phyloP scores from a whole-genome alignment of 2,329 filamentous ascomycete species.

The Elsinoe perseae region DNA sequence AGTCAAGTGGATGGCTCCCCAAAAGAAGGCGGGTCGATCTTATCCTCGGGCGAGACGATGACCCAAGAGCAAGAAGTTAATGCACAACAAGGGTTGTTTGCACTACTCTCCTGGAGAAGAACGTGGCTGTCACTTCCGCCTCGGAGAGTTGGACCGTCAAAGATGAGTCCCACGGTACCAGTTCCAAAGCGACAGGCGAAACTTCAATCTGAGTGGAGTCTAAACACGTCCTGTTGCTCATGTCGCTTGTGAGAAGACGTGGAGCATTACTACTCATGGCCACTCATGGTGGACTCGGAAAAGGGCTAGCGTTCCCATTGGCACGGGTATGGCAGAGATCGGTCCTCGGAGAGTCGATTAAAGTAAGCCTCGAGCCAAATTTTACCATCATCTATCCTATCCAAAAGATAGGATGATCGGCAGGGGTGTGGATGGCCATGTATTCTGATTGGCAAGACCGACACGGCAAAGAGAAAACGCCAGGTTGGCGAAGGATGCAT shows the following conservation, averaged over 20 bases:
- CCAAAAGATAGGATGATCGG: neutral
- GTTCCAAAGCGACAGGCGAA: neutral
- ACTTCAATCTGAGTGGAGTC: neutral
- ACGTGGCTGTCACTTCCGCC: slow-evolving; percentile 3
- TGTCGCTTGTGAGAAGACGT: slow-evolving; percentile 3
- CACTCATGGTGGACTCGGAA: slow-evolving; percentile 3
- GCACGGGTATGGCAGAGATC: slow-evolving; percentile 1
- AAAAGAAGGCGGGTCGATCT: neutral
- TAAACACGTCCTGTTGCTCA: neutral
- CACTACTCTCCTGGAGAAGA: neutral
- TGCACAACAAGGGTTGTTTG: neutral
- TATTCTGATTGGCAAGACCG: neutral
- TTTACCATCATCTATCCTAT: neutral
- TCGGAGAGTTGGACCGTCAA: slow-evolving; percentile 8
- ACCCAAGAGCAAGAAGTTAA: neutral
- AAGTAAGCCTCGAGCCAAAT: neutral
- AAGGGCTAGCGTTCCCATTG: neutral
- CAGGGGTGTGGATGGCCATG: neutral
- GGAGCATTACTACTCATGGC: no score
- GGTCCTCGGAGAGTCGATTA: neutral
- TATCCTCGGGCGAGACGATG: neutral
- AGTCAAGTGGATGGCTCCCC: neutral
- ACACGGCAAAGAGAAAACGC: neutral
- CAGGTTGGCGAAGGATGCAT: slow-evolving; percentile 1
- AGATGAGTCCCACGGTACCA: neutral